Base-by-base conservation (phyloP, 495 filamentous ascomycete genomes). In the Terfezia claveryi region DNA sequence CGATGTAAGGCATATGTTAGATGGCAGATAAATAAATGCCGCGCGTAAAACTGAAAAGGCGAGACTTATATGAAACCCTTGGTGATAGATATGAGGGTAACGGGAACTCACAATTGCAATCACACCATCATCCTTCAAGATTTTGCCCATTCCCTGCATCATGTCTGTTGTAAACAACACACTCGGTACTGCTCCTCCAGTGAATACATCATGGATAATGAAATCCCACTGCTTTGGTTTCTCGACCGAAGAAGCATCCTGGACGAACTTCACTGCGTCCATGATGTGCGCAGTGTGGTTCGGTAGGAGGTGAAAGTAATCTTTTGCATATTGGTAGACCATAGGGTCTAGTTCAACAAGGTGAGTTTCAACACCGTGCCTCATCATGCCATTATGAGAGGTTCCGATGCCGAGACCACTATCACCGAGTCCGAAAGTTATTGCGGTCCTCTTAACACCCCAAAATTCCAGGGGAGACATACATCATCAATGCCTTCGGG, bases 181-280 rank as follows among this genome's bases (percentile, higher is more conserved):
- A 14, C 87, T 75, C 2, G 91, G 91, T 64, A 95, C 91, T 2
- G 86, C 87, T 55, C 89, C 91, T 14, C 91, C 91, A 0, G 91
- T 98, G 70, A 98, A 98, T n/a, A 98, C 91, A 61, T 98, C 91
- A 61, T 98, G 91, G 57, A 98, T 72, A 63, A 98, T 87, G 71
- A 93, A 96, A 66, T 94, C 81, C 63, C 81, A 96, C 44, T 73
- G 71, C 14, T 73, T 65, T 1, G 70, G 56, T 14, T 62, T 59
- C 10, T 72, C 68, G 3, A 72, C 63, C 12, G 70, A 64, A n/a
- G 74, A 69, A 20, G n/a, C 50, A 12, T 32, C 23, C 41, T 72
- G 62, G 12, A 87, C 84, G 68, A 87, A 94, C 23, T 69, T 68
- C 8, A 85, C 76, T 0, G 89, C 91, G 61, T 98, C 83, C 56